phyloP scores from a whole-genome alignment of 768 basidiomycete species.

The Galerina sulciceps region DNA sequence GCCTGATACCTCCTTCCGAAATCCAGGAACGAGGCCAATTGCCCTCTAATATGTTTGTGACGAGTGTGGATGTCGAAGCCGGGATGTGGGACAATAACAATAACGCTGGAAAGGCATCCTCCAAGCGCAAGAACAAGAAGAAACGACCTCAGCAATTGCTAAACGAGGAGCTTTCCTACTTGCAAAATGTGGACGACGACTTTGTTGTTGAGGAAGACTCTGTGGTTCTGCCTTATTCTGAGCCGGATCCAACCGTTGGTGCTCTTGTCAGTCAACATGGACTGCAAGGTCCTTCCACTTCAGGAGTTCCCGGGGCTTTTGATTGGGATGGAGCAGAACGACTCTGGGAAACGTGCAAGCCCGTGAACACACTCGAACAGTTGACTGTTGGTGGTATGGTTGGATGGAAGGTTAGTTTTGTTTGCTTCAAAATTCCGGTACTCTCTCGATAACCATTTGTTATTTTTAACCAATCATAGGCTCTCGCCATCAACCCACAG shows the following conservation, averaged over 20 bases:
- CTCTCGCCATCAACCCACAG: conserved; percentile 57
- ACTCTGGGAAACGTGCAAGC: conserved; percentile 30
- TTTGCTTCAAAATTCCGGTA: background rate
- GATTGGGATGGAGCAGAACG: conserved; percentile 42
- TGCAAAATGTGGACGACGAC: conserved; percentile 9
- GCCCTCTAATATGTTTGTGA: conserved; percentile 70
- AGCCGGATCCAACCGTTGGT: background rate
- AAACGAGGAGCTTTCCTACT: too few species aligned
- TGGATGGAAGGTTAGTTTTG: conserved; percentile 53
- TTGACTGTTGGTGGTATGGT: conserved; percentile 35
- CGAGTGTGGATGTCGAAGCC: conserved; percentile 71
- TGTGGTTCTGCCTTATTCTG: conserved; percentile 22
- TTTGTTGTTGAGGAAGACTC: conserved; percentile 7
- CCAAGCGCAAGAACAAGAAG: conserved; percentile 38
- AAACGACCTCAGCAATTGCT: conserved; percentile 13
- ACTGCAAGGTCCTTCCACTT: background rate
- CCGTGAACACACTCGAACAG: conserved; percentile 28
- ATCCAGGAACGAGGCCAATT: conserved; percentile 50
- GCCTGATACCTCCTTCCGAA: conserved; percentile 68
- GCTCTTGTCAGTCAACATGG: too few species aligned
- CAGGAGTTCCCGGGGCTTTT: conserved; percentile 21
- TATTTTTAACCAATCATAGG: conserved; percentile 35
- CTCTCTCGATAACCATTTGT: background rate
- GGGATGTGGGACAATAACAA: conserved; percentile 35
- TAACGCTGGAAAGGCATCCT: background rate